Percentiles rank a stretch among this genome's conserved stretches.
These are phyloP conservation scores for Thyridium curvatum DNA, from an alignment of 2,329 filamentous ascomycete species.

Conservation along the genomic window DNA sequence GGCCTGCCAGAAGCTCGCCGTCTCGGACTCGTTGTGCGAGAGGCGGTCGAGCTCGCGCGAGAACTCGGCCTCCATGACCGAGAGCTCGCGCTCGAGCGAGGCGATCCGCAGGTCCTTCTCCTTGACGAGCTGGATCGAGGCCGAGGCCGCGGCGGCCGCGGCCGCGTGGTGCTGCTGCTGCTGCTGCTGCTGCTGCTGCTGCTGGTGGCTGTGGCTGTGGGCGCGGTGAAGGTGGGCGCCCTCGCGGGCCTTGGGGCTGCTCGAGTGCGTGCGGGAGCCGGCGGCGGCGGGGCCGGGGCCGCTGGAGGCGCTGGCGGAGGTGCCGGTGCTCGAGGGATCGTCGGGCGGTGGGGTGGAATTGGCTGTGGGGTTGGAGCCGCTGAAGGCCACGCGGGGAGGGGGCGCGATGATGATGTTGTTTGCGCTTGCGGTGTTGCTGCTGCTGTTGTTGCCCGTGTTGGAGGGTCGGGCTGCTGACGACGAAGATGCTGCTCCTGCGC, in stretches of 20 bases:
- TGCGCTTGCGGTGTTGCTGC: conserved; percentile 10
- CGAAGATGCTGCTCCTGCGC: conserved; percentile 18
- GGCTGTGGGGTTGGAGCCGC: conserved; percentile 10
- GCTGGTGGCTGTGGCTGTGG: not conserved
- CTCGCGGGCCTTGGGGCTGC: not conserved
- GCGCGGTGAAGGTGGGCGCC: not conserved
- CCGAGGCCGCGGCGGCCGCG: too few species aligned
- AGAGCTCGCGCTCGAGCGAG: conserved; percentile 45
- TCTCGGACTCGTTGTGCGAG: conserved; percentile 47
- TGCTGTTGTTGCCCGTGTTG: too few species aligned
- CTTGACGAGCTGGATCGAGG: conserved; percentile 20
- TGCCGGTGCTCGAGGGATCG: conserved; percentile 10
- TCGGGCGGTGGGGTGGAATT: conserved; percentile 22
- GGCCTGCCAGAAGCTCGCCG: conserved; percentile 50
- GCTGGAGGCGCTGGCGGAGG: conserved; percentile 5
- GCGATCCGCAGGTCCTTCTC: conserved; percentile 48
- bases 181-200: conserved; percentile 6
- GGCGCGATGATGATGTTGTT: conserved; percentile 25
- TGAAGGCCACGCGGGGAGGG: conserved; percentile 33
- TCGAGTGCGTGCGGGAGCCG: not conserved
- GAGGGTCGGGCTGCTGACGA: conserved; percentile 15
- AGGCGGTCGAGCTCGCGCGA: conserved; percentile 45
- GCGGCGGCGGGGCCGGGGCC: conserved; percentile 1
- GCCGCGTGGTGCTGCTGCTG: conserved; percentile 11
- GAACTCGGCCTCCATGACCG: conserved; percentile 47